Evolutionary conservation across 2,329 filamentous ascomycete genomes (phyloP).

Genomic region (Pseudogymnoascus sp.): DNA sequence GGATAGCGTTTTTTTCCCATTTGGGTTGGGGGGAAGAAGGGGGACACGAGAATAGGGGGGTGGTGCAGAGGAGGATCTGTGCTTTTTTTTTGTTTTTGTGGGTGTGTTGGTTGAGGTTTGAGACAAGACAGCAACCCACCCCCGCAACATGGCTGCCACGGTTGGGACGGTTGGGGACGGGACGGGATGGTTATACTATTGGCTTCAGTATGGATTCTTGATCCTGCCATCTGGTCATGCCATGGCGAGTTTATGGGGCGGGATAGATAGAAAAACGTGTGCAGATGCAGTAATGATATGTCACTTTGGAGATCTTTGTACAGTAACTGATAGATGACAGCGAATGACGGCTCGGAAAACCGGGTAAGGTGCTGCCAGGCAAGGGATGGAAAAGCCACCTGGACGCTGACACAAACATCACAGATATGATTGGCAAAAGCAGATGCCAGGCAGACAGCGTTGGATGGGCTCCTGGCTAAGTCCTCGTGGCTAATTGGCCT

Average conservation of each 20-base stretch:
- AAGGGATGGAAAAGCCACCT: not conserved
- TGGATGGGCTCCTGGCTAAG: not conserved
- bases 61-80: not conserved
- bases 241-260: not conserved
- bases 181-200: not conserved
- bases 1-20: not conserved
- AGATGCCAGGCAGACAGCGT: not conserved
- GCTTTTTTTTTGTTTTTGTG: not conserved
- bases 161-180: not conserved
- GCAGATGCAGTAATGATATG: slow-evolving; percentile 1
- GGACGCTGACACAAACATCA: not conserved
- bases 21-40: not conserved
- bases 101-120: not conserved
- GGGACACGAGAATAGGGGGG: not conserved
- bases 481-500: slow-evolving; percentile 1
- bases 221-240: not conserved
- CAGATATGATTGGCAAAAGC: not conserved
- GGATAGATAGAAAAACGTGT: not conserved
- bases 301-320: not conserved
- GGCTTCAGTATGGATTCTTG: not conserved
- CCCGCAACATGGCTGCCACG: not conserved
- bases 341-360: not conserved
- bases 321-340: not conserved
- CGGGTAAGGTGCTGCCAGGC: not conserved
- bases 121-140: not conserved